Percentiles rank a stretch among this genome's conserved stretches.
Conservation (phyloP, 176 grass and related monocot genomes). For the Pontederia paniculata region DNA sequence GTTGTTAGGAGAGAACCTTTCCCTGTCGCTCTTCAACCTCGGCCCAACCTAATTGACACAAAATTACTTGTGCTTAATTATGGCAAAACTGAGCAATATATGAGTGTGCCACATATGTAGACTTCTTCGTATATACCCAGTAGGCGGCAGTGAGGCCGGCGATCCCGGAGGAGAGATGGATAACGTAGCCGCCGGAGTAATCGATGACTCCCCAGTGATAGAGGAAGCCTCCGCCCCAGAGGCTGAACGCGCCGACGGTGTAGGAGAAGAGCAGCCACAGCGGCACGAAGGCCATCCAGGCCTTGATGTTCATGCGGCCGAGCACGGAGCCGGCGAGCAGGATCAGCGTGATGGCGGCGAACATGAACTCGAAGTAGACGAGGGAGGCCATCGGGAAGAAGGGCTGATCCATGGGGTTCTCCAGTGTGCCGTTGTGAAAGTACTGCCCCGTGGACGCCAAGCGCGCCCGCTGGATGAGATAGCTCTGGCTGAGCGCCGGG, state of each 20-base stretch:
- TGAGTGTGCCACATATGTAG: too few relatives aligned
- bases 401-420: conserved; percentile 1
- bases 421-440: conserved; percentile 10
- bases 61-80: too few relatives aligned
- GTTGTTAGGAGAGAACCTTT: too few relatives aligned
- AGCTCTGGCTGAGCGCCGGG: conserved; percentile 6
- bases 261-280: conserved; percentile 79
- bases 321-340: conserved; percentile 66
- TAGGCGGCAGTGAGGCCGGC: too few relatives aligned
- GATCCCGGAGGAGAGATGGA: too few relatives aligned
- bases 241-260: conserved; percentile 75
- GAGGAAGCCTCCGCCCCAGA: conserved; percentile 90
- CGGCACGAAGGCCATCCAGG: conserved; percentile 84
- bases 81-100: too few relatives aligned
- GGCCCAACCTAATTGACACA: too few relatives aligned
- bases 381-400: conserved; percentile 9
- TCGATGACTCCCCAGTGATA: too few relatives aligned
- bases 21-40: too few relatives aligned
- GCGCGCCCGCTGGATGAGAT: conserved; percentile 6
- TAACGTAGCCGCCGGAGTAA: too few relatives aligned
- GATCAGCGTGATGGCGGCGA: conserved; percentile 76
- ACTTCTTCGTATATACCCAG: too few relatives aligned
- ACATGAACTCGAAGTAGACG: conserved; percentile 22
- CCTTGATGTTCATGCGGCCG: conserved; percentile 82
- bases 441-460: neutral